Percentiles rank a stretch among this genome's conserved stretches.
phyloP scores from a whole-genome alignment of 768 basidiomycete genomes.

The Cystobasidium ongulense region DNA sequence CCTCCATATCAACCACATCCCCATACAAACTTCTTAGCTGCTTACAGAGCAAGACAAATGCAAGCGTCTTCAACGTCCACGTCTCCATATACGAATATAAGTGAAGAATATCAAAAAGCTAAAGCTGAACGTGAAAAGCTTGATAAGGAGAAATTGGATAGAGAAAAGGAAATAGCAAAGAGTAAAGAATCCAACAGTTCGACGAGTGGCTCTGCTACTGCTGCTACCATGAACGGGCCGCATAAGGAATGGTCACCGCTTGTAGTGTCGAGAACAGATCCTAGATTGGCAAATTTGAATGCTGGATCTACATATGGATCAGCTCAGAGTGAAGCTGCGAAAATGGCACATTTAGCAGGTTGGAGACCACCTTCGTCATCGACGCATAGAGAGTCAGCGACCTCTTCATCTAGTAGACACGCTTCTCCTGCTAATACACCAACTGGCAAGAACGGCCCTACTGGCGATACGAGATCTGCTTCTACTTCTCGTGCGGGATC shows the following conservation, averaged over 20 bases:
- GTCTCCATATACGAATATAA: neutral
- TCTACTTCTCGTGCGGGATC: neutral
- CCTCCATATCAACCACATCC: neutral
- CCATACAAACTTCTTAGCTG: neutral
- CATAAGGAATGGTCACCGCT: neutral
- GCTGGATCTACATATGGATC: neutral
- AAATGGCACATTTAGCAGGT: neutral
- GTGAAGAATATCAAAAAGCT: neutral
- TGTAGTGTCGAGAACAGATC: neutral
- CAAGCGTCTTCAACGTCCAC: too few species aligned
- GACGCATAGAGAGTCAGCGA: neutral
- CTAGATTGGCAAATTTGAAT: neutral
- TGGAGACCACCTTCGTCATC: neutral
- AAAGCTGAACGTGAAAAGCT: neutral
- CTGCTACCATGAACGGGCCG: neutral
- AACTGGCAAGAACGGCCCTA: neutral
- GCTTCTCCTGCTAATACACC: neutral
- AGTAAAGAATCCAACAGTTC: neutral
- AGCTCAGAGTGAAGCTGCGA: neutral
- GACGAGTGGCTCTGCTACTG: neutral
- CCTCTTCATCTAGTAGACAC: neutral
- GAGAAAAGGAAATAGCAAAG: neutral
- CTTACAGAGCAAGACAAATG: neutral
- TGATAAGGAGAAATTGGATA: neutral
- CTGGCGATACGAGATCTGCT: neutral